Evolutionary conservation across 2,329 filamentous ascomycete species (phyloP).

Genomic region (Exophiala aquamarina): DNA sequence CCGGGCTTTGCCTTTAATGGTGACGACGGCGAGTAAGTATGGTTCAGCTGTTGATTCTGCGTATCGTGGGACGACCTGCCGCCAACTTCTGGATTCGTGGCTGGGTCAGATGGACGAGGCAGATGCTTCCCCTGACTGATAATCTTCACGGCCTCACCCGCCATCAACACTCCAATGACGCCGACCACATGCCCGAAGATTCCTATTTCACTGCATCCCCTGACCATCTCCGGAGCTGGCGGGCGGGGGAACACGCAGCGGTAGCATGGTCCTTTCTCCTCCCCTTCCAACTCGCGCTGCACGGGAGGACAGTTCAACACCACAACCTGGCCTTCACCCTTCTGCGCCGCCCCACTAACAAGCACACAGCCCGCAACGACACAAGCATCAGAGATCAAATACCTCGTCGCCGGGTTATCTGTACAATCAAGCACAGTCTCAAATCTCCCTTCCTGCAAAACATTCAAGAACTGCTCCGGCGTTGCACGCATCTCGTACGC

Average conservation of each 20-base stretch:
- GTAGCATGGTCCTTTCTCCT: slow-evolving; percentile 77
- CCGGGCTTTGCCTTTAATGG: slow-evolving; percentile 13
- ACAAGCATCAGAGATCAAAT: slow-evolving; percentile 88
- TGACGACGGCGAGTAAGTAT: not conserved
- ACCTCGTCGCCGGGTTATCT: slow-evolving; percentile 86
- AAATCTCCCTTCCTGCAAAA: slow-evolving; percentile 52
- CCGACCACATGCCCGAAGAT: slow-evolving; percentile 92
- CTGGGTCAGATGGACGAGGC: slow-evolving; percentile 2
- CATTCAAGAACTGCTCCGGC: slow-evolving; percentile 10
- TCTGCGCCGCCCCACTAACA: slow-evolving; percentile 84
- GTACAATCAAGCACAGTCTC: slow-evolving; percentile 92
- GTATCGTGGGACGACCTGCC: not conserved
- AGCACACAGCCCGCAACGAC: slow-evolving; percentile 76
- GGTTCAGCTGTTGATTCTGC: not conserved
- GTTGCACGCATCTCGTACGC: slow-evolving; percentile 16
- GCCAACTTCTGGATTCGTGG: not conserved
- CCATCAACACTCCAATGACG: slow-evolving; percentile 88
- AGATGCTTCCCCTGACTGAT: slow-evolving; percentile 47
- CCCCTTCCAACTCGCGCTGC: slow-evolving; percentile 43
- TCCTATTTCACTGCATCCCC: slow-evolving; percentile 88
- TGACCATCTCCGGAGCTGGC: slow-evolving; percentile 76
- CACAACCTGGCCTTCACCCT: slow-evolving; percentile 86
- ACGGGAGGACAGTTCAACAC: slow-evolving; percentile 62
- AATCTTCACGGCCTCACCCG: slow-evolving; percentile 84
- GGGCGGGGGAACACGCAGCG: slow-evolving; percentile 88